Percentiles rank a stretch among this genome's conserved stretches.
These are phyloP conservation scores for Tuber melanosporum DNA, from an alignment of 495 filamentous ascomycete species.

Conservation along the genomic window DNA sequence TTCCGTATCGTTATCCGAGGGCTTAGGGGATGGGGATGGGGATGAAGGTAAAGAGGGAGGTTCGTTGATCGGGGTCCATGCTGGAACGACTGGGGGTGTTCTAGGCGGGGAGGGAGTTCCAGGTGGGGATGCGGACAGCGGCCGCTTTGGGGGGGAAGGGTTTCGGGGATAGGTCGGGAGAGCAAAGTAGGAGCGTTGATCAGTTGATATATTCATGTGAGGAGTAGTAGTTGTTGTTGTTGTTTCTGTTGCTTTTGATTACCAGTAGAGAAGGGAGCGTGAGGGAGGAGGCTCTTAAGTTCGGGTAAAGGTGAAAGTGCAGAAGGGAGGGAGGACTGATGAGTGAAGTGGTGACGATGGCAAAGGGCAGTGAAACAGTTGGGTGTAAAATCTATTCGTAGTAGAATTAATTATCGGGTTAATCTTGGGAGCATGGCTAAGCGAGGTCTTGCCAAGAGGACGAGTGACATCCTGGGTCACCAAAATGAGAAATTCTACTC, in stretches of 20 bases:
- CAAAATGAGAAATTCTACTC: too few species aligned
- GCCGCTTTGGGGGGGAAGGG: constrained; percentile 11
- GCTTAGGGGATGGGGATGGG: not conserved
- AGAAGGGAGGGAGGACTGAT: not conserved
- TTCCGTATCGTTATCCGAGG: not conserved
- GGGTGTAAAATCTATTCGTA: too few species aligned
- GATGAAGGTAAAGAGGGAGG: constrained; percentile 3
- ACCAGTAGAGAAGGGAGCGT: not conserved
- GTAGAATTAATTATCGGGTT: too few species aligned
- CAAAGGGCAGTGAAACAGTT: not conserved
- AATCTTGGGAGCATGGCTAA: too few species aligned
- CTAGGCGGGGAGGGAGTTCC: constrained; percentile 1
- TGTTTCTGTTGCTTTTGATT: not conserved
- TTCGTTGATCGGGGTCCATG: constrained; percentile 8
- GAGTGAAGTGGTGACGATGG: not conserved
- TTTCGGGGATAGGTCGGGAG: constrained; percentile 7
- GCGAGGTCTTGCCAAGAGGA: too few species aligned
- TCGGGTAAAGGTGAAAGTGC: not conserved
- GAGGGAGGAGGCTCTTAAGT: not conserved
- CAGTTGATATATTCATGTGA: constrained; percentile 1
- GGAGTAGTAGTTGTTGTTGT: not conserved
- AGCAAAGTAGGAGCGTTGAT: constrained; percentile 27
- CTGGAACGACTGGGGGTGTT: not conserved
- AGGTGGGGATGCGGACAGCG: constrained; percentile 3
- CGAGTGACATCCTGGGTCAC: too few species aligned